Base-by-base conservation (phyloP, 345 rosid genomes). In the Heritiera fomes region DNA sequence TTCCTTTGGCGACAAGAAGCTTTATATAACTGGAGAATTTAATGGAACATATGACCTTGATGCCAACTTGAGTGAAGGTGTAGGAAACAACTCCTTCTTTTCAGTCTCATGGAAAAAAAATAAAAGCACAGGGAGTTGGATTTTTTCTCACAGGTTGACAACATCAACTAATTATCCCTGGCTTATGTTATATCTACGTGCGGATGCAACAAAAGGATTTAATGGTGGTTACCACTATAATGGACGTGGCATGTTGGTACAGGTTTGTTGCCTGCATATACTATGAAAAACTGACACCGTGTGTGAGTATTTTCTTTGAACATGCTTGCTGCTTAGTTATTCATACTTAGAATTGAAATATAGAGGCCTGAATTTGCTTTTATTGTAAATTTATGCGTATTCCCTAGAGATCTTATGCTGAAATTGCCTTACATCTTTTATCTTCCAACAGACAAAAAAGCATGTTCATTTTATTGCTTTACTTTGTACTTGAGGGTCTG, bases 31-130 rank as follows among this genome's bases (percentile, higher is more conserved):
- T 18, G 95, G 93, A 65, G 85, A 90, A 28, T 89, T 91, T 69
- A 73, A 86, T 63, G 93, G 95, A 45, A 82, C 93, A 4, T 89
- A 89, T 83, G 93, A 90, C 75, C 87, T 86, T 53, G 90, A 88
- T 82, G 77, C 84, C 46, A 81, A 81, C 38, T 83, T 86, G 71
- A 79, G 81, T 17, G 59, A 73, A 72, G 84, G 73, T 61, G 74
- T 71, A 20, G 84, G 83, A 34, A 79, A 65, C 32, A 80, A 34
- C 32, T 91, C 94, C 40, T 91, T 75, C 80, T 84, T 85, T 79
- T 83, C 84, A 1, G 85, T 90, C 59, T 77, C 81, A 9, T 90
- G 90, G 94, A 55, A 40, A 41, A 90, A 88, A 79, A 80, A 84
- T 70, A 38, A 80, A 52, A 77, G 87, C 80, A 80, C 80, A 12